Evolutionary conservation across 345 rosid genomes (phyloP).

Genomic region (Acer saccharum): DNA sequence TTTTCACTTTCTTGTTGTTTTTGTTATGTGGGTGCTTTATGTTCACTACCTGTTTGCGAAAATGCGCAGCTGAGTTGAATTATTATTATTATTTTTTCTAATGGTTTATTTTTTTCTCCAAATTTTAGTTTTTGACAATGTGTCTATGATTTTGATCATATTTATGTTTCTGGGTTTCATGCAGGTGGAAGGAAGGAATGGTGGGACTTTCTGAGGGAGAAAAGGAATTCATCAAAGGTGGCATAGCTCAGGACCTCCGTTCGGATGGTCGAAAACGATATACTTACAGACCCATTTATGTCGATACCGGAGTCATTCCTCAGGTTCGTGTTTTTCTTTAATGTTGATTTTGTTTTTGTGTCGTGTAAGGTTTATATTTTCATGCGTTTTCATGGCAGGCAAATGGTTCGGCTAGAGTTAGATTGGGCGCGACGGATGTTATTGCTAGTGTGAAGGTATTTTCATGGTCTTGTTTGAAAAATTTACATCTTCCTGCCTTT

Average conservation of each 20-base stretch:
- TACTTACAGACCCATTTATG: constrained; percentile 63
- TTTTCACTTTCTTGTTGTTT: neutral
- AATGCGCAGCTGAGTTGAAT: constrained; percentile 1
- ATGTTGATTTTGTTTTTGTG: neutral
- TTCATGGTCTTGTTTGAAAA: neutral
- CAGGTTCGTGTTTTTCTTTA: constrained; percentile 48
- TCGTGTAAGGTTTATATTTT: neutral
- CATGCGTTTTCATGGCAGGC: constrained; percentile 46
- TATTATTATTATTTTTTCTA: neutral
- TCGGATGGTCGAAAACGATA: constrained; percentile 75
- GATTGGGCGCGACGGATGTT: constrained; percentile 80
- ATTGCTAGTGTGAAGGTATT: constrained; percentile 94
- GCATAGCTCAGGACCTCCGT: constrained; percentile 82
- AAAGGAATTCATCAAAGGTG: constrained; percentile 70
- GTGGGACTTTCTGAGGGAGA: constrained; percentile 81
- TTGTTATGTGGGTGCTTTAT: neutral
- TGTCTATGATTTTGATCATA: neutral
- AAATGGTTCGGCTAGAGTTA: constrained; percentile 86
- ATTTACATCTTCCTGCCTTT: neutral
- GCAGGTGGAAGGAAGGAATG: constrained; percentile 46
- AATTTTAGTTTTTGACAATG: neutral
- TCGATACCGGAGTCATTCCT: constrained; percentile 85
- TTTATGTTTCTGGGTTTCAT: neutral
- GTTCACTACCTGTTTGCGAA: constrained; percentile 13
- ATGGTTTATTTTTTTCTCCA: neutral